Percentiles rank a stretch among this genome's conserved stretches.
These are phyloP conservation scores for Boletellus dicymbophilus DNA, from an alignment of 1,284 basidiomycete species.

Conservation along the genomic window DNA sequence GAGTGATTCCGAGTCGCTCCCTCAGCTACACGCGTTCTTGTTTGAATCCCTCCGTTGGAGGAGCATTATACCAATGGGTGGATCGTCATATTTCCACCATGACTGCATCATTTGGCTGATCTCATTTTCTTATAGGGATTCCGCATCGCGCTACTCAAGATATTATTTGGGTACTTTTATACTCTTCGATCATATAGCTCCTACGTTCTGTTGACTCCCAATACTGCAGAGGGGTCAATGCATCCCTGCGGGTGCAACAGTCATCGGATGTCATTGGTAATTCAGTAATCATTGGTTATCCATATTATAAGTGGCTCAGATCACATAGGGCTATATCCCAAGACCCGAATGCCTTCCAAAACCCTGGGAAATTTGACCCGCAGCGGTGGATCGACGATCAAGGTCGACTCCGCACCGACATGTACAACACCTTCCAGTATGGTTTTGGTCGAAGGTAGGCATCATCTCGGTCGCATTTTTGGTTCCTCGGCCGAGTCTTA, in stretches of 20 bases:
- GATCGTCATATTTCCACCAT: not conserved
- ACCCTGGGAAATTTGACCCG: constrained; percentile 60
- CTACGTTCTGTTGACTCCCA: not conserved
- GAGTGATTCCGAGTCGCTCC: constrained; percentile 50
- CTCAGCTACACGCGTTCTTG: constrained; percentile 62
- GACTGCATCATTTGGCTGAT: not conserved
- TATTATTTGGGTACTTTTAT: constrained; percentile 51
- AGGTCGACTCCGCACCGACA: constrained; percentile 49
- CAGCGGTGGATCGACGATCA: constrained; percentile 54
- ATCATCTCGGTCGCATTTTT: not conserved
- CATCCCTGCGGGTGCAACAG: constrained; percentile 59
- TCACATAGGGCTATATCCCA: constrained; percentile 46
- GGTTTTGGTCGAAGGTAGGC: constrained; percentile 61
- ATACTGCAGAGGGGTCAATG: constrained; percentile 45
- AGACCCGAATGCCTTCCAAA: constrained; percentile 56
- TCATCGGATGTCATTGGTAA: constrained; percentile 49
- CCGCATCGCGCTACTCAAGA: constrained; percentile 59
- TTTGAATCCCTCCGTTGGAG: constrained; percentile 66
- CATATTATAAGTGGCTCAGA: not conserved
- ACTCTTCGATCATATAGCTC: not conserved
- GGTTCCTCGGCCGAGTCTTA: not conserved
- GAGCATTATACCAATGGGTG: constrained; percentile 55
- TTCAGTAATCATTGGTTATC: not conserved
- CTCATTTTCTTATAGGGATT: constrained; percentile 39
- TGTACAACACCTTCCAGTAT: constrained; percentile 49